Conservation (phyloP, 176 grass and related monocot species). For the Ensete ventricosum region DNA sequence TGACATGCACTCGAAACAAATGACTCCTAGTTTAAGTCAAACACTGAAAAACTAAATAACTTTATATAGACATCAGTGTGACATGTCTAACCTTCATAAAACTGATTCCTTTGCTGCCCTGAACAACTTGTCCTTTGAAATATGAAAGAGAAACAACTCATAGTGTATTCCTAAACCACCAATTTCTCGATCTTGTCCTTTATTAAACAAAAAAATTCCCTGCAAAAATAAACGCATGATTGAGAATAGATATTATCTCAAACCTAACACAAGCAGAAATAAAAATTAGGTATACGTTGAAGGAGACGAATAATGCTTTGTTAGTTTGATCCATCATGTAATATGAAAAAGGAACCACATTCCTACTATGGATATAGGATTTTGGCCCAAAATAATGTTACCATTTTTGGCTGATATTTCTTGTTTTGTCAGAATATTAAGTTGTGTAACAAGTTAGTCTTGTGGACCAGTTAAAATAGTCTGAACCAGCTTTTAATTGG, state of each 20-base stretch:
- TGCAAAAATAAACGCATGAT: not conserved
- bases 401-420: not conserved
- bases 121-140: not conserved
- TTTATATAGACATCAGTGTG: not conserved
- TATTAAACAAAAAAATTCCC: not conserved
- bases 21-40: not conserved
- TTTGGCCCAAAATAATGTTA: too few relatives aligned
- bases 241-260: not conserved
- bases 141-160: not conserved
- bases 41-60: not conserved
- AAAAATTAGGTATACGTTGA: too few relatives aligned
- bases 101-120: not conserved
- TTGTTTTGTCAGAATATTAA: not conserved
- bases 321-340: too few relatives aligned
- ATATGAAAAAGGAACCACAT: too few relatives aligned
- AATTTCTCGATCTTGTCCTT: not conserved
- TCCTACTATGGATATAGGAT: too few relatives aligned
- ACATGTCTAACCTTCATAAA: not conserved
- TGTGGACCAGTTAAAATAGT: not conserved
- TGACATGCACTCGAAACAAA: not conserved
- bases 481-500: not conserved
- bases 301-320: too few relatives aligned
- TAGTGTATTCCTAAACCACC: not conserved
- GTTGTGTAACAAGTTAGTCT: not conserved
- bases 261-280: not conserved